These are phyloP conservation scores for Symmetrospora coprosmae DNA, from an alignment of 768 basidiomycete species.

Conservation along the genomic window DNA sequence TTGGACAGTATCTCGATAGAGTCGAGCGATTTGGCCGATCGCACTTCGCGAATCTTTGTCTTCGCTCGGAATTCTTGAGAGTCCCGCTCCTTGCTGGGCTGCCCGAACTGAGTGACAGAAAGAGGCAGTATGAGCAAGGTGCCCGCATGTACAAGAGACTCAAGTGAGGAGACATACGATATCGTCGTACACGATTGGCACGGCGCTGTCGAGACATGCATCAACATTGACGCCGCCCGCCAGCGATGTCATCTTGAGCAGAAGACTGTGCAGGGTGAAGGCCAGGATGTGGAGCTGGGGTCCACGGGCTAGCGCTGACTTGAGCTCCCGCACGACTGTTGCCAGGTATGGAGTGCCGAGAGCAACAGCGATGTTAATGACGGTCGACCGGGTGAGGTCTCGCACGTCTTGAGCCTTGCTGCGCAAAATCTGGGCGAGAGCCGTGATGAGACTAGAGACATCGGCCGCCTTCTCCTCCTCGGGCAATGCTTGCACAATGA, in stretches of 20 bases:
- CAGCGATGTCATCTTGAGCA: slow-evolving; percentile 61
- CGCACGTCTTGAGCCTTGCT: slow-evolving; percentile 86
- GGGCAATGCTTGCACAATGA: slow-evolving; percentile 69
- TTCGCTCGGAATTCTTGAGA: slow-evolving; percentile 64
- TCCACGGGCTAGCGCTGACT: slow-evolving; percentile 70
- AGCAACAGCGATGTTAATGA: slow-evolving; percentile 60
- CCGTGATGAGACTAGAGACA: slow-evolving; percentile 60
- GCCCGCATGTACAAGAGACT: no score
- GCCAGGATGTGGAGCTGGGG: slow-evolving; percentile 90
- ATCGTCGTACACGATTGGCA: slow-evolving; percentile 66
- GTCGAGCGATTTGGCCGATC: slow-evolving; percentile 66
- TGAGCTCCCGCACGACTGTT: slow-evolving; percentile 59
- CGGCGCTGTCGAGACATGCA: slow-evolving; percentile 59
- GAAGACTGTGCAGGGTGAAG: slow-evolving; percentile 61
- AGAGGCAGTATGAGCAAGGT: no score
- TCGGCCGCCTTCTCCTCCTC: slow-evolving; percentile 50
- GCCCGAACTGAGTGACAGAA: slow-evolving; percentile 48
- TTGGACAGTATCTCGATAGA: slow-evolving; percentile 69
- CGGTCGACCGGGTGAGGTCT: slow-evolving; percentile 66
- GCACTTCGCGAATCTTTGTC: slow-evolving; percentile 85
- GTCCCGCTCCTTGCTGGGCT: slow-evolving; percentile 75
- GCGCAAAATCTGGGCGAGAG: slow-evolving; percentile 76
- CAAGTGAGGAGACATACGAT: slow-evolving; percentile 37
- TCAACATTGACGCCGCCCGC: slow-evolving; percentile 47
- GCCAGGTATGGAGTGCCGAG: slow-evolving; percentile 64